phyloP scores from a whole-genome alignment of 768 basidiomycete species.

The Termitomyces sp. region DNA sequence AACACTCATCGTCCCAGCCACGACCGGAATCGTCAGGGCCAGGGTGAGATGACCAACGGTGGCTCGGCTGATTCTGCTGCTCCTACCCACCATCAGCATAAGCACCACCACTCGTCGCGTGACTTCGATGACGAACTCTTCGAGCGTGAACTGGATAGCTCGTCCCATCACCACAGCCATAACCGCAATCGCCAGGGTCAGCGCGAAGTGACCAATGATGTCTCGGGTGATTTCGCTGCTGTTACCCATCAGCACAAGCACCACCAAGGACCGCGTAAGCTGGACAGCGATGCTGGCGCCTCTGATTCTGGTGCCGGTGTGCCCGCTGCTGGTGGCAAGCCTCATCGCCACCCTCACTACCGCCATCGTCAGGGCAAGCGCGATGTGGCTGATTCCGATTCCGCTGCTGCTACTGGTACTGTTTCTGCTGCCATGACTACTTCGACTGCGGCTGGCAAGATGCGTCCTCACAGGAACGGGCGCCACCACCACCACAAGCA shows the following conservation, averaged over 20 bases:
- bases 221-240: no score
- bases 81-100: not conserved
- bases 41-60: not conserved
- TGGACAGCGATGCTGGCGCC: not conserved
- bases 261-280: not conserved
- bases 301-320: not conserved
- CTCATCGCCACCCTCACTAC: not conserved
- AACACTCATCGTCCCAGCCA: not conserved
- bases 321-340: not conserved
- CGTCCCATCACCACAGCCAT: not conserved
- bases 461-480: not conserved
- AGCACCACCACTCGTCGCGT: not conserved
- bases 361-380: not conserved
- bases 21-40: not conserved
- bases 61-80: no score
- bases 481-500: not conserved
- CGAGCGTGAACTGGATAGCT: not conserved
- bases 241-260: not conserved
- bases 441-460: not conserved
- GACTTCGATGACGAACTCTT: no score
- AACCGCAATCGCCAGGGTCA: not conserved
- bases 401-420: not conserved
- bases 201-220: not conserved
- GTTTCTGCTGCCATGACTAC: not conserved
- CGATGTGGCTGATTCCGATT: not conserved